These are phyloP conservation scores for Pseudotulostoma volvatum DNA, from an alignment of 495 filamentous ascomycete genomes.

Conservation along the genomic window DNA sequence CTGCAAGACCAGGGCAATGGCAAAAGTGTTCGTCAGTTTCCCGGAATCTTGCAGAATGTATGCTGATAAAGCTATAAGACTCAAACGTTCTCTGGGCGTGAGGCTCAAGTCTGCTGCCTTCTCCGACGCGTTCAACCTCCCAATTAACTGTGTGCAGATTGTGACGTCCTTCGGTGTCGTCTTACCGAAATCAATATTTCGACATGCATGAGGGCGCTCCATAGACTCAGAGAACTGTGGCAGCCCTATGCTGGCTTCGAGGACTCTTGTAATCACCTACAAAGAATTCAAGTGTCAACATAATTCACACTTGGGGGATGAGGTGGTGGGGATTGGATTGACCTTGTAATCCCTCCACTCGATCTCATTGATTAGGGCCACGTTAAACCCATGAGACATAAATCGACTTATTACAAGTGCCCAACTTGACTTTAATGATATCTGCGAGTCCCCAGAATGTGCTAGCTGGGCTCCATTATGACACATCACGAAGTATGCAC, in stretches of 20 bases:
- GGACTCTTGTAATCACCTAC: neutral
- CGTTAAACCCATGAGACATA: slow-evolving; percentile 32
- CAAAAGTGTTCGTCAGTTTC: neutral
- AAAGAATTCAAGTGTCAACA: too few species aligned
- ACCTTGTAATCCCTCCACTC: slow-evolving; percentile 47
- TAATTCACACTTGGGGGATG: too few species aligned
- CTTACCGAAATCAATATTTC: too few species aligned
- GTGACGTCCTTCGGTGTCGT: too few species aligned
- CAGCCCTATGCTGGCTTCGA: neutral
- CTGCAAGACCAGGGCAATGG: neutral
- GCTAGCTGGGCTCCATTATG: slow-evolving; percentile 35
- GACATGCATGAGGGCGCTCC: too few species aligned
- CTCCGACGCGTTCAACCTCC: too few species aligned
- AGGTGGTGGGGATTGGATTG: neutral
- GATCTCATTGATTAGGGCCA: slow-evolving; percentile 41
- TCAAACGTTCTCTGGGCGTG: neutral
- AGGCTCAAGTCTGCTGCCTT: neutral
- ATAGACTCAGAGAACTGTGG: too few species aligned
- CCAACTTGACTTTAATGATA: neutral
- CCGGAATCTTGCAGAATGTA: neutral
- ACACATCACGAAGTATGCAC: slow-evolving; percentile 52
- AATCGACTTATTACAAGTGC: slow-evolving; percentile 31
- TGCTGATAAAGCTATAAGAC: neutral
- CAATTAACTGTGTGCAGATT: too few species aligned
- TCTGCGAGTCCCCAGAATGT: neutral